Evolutionary conservation across 2,329 filamentous ascomycete genomes (phyloP).

Genomic region (Fusarium camptoceras): DNA sequence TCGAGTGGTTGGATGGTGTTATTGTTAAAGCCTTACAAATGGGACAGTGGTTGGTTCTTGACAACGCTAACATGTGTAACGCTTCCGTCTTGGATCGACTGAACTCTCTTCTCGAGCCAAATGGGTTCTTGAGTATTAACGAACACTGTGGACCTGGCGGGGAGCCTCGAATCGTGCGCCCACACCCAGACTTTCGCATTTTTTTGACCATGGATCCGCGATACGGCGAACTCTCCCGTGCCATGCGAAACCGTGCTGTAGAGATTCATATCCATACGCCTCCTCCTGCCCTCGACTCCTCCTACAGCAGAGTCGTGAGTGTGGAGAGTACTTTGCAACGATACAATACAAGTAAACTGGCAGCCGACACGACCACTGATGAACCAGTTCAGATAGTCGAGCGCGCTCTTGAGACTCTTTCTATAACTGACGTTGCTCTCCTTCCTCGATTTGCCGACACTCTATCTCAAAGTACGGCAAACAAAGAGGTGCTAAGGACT

Average conservation of each 20-base stretch:
- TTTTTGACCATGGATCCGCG: constrained; percentile 94
- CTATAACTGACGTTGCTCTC: constrained; percentile 58
- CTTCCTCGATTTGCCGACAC: constrained; percentile 51
- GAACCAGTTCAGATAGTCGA: constrained; percentile 46
- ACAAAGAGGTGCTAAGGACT: constrained; percentile 13
- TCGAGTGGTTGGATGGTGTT: constrained; percentile 96
- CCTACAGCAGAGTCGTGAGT: constrained; percentile 56
- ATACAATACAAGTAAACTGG: constrained; percentile 55
- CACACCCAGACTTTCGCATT: constrained; percentile 88
- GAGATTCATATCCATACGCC: constrained; percentile 80
- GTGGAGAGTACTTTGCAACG: constrained; percentile 64
- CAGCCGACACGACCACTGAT: constrained; percentile 44
- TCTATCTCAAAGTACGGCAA: constrained; percentile 19
- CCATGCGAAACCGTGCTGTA: constrained; percentile 94
- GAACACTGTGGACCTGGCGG: constrained; percentile 89
- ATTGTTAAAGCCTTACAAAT: constrained; percentile 87
- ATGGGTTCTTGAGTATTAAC: constrained; percentile 89
- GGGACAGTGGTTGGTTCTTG: constrained; percentile 92
- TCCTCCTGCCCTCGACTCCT: constrained; percentile 49
- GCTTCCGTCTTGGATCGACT: constrained; percentile 93
- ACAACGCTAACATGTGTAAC: constrained; percentile 97
- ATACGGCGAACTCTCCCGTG: constrained; percentile 92
- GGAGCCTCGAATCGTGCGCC: constrained; percentile 80
- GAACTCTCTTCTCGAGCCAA: constrained; percentile 92
- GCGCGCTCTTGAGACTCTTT: constrained; percentile 61